Conservation (phyloP, 257 asterid genomes). For the Solanum clarkiae region DNA sequence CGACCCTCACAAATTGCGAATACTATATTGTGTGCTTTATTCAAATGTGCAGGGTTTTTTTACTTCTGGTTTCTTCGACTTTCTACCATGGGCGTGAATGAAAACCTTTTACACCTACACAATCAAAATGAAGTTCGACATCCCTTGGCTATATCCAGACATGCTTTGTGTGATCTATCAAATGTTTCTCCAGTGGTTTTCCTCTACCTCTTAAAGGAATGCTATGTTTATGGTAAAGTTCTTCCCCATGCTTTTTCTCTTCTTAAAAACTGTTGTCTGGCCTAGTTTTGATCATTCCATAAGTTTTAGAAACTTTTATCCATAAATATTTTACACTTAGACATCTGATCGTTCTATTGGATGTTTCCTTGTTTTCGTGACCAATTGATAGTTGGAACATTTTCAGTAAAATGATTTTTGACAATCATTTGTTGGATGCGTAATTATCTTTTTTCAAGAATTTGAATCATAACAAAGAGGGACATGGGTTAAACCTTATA, state of each 20-base stretch:
- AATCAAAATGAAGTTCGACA: slow-evolving; percentile 7
- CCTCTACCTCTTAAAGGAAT: slow-evolving; percentile 62
- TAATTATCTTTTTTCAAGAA: neutral
- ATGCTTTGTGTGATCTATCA: slow-evolving; percentile 65
- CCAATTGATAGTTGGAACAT: neutral
- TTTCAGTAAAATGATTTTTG: neutral
- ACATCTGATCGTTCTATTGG: neutral
- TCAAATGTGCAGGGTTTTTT: slow-evolving; percentile 1
- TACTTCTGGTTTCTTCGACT: slow-evolving; percentile 18
- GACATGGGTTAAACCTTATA: neutral
- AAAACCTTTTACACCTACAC: slow-evolving; percentile 9
- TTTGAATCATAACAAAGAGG: neutral
- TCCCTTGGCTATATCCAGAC: slow-evolving; percentile 35
- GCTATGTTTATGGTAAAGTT: slow-evolving; percentile 57
- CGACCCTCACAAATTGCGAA: too few species aligned
- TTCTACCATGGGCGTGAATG: slow-evolving; percentile 29
- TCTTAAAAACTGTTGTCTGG: neutral
- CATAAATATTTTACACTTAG: neutral
- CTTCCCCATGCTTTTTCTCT: neutral
- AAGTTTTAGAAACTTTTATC: neutral
- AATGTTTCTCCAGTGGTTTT: slow-evolving; percentile 79
- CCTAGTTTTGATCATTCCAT: neutral
- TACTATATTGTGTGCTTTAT: neutral
- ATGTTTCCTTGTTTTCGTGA: neutral
- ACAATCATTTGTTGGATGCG: neutral